Conservation (phyloP, 495 filamentous ascomycete species). For the Neurospora hispaniola region DNA sequence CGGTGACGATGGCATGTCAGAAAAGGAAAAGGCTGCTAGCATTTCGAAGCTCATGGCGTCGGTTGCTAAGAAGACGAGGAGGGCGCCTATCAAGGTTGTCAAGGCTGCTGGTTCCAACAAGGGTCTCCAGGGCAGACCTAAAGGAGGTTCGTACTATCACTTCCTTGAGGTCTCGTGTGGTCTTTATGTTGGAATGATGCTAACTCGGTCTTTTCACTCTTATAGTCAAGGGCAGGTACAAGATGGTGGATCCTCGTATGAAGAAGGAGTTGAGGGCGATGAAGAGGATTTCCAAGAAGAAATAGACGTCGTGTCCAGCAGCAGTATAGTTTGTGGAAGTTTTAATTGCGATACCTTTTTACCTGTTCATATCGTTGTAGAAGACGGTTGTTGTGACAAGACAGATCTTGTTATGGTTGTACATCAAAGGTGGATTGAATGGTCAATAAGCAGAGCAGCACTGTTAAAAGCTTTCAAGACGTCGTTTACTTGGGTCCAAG, state of each 20-base stretch:
- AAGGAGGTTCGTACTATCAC: constrained; percentile 5
- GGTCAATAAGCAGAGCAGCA: neutral
- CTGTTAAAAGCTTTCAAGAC: neutral
- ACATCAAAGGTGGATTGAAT: neutral
- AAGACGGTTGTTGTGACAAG: neutral
- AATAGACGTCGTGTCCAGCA: constrained; percentile 6
- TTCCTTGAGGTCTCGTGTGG: neutral
- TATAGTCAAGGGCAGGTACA: constrained; percentile 86
- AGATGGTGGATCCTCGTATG: constrained; percentile 94
- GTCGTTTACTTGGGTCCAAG: neutral
- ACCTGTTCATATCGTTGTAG: neutral
- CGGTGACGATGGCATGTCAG: constrained; percentile 81
- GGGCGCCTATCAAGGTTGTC: constrained; percentile 74
- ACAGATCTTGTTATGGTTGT: neutral
- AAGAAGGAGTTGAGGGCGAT: constrained; percentile 95
- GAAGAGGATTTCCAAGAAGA: constrained; percentile 56
- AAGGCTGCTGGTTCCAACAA: constrained; percentile 78
- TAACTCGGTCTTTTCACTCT: neutral
- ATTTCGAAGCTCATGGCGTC: constrained; percentile 74
- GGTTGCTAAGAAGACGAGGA: constrained; percentile 78
- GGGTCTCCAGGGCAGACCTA: constrained; percentile 51
- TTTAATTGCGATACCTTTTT: neutral
- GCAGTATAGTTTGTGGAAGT: neutral
- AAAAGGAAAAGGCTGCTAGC: constrained; percentile 84
- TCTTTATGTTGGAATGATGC: neutral